Base-by-base conservation (phyloP, 257 asterid species). In the Solanum appendiculatum region DNA sequence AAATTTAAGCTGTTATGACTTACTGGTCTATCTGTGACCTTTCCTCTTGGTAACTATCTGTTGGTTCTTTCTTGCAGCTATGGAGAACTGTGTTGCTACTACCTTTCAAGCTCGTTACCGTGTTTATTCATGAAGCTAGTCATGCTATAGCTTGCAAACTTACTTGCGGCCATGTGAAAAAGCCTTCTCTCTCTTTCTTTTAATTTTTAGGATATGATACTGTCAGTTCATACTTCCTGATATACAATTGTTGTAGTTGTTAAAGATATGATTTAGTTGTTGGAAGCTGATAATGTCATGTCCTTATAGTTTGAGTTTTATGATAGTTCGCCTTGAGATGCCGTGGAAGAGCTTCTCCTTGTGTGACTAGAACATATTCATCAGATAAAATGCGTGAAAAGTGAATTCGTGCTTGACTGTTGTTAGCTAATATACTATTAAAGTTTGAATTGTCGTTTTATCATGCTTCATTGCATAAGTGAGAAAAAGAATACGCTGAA, bases 141-240 rank as follows among this genome's bases (percentile, higher is more conserved):
- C 93, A 91, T 66, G 92, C 93, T 23, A 88, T 91, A 86, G 93
- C 93, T 84, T 89, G 92, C 86, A 89, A 89, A 87, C 90, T 91
- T 84, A 89, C 92, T 64, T 89, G 93, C 40, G 93, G 93, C 66
- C 92, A 91, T 82, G 93, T 88, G 80, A 89, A 89, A 12, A 51
- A 9, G 14, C 40, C 83, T 34, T 40, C 44, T 14, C 64, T 18
- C 73, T 37, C 31, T 16, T 48, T 83, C 56, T 21, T 39, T 60
- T 5, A 34, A 85, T n/a, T n/a, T 21, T 31, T 9, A 46, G 40
- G 40, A 72, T 72, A 37, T 33, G 25, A 29, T 39, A 1, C 68
- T 73, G 66, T 1, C 4, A 13, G 63, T 27, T 33, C 27, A 80
- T 46, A 18, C 39, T 27, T 80, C 39, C 84, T 27, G 25, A 44